A percentile compares a stretch with the other conserved stretches of the same genome.
Evolutionary conservation across 2,329 filamentous ascomycete genomes (phyloP).

Genomic region (Talaromyces atroroseus): DNA sequence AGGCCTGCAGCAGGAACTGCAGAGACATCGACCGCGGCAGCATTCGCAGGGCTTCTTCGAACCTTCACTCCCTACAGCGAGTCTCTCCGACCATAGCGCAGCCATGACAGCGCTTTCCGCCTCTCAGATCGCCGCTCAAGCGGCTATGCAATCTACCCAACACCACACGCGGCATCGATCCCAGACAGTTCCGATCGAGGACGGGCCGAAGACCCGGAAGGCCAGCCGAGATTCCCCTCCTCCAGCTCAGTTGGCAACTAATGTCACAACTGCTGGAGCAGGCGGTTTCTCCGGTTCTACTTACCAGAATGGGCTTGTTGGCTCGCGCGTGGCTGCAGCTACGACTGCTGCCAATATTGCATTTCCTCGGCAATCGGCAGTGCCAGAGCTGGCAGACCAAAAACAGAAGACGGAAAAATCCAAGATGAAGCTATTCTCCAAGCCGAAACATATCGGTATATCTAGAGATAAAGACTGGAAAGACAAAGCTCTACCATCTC

Average conservation of each 20-base stretch:
- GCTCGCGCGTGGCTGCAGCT: constrained; percentile 50
- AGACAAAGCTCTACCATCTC: constrained; percentile 53
- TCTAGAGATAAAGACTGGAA: constrained; percentile 54
- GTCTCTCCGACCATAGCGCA: constrained; percentile 35
- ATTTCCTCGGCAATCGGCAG: constrained; percentile 47
- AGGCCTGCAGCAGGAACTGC: constrained; percentile 30
- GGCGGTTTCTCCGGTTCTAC: constrained; percentile 20
- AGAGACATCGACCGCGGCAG: constrained; percentile 41
- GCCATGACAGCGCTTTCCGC: constrained; percentile 47
- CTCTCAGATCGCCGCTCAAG: constrained; percentile 61
- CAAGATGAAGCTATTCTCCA: constrained; percentile 64
- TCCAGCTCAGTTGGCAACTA: constrained; percentile 23
- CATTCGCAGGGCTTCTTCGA: constrained; percentile 66
- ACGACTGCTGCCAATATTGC: constrained; percentile 58
- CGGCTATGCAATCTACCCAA: constrained; percentile 51
- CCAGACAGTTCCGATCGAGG: constrained; percentile 45
- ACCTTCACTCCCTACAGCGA: constrained; percentile 55
- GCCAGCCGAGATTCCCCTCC: constrained; percentile 32
- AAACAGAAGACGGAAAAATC: constrained; percentile 56
- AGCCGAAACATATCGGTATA: constrained; percentile 60
- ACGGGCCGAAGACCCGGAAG: constrained; percentile 23
- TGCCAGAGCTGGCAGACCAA: constrained; percentile 21
- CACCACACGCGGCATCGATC: constrained; percentile 50
- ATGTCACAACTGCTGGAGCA: constrained; percentile 19
- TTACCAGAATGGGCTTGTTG: constrained; percentile 49